phyloP scores from a whole-genome alignment of 371 early-diverging fungal genomes.

The Massospora cicadina region DNA sequence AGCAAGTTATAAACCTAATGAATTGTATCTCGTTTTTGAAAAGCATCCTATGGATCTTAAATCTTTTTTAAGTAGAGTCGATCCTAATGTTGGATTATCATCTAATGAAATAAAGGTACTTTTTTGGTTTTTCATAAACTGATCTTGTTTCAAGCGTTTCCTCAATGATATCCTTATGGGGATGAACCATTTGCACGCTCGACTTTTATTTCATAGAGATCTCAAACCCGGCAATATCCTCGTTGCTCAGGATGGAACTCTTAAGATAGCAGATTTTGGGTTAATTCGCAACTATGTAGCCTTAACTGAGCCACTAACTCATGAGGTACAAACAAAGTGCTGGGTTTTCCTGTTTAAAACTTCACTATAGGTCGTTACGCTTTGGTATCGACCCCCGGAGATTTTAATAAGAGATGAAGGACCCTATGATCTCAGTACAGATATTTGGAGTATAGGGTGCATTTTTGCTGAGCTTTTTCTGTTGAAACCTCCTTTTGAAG shows the following conservation, averaged over 20 bases:
- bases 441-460: background rate
- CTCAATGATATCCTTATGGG: conserved; percentile 22
- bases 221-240: conserved; percentile 87
- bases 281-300: background rate
- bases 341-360: background rate
- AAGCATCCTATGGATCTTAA: background rate
- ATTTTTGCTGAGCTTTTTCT: background rate
- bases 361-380: background rate
- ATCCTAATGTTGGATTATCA: conserved; percentile 3
- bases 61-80: conserved; percentile 55
- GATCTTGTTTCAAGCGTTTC: background rate
- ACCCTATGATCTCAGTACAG: background rate
- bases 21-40: conserved; percentile 2
- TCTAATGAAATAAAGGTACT: conserved; percentile 8
- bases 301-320: background rate
- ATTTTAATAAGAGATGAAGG: background rate
- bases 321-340: background rate
- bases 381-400: conserved; percentile 1
- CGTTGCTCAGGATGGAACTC: conserved; percentile 67
- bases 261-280: conserved; percentile 96
- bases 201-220: conserved; percentile 81
- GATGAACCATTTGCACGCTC: conserved; percentile 67
- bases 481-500: background rate
- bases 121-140: too few species aligned
- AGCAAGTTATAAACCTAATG: background rate